Percentiles rank a stretch among this genome's conserved stretches.
These are phyloP conservation scores for Lactifluus pinguis DNA, from an alignment of 768 basidiomycete genomes.

Conservation along the genomic window DNA sequence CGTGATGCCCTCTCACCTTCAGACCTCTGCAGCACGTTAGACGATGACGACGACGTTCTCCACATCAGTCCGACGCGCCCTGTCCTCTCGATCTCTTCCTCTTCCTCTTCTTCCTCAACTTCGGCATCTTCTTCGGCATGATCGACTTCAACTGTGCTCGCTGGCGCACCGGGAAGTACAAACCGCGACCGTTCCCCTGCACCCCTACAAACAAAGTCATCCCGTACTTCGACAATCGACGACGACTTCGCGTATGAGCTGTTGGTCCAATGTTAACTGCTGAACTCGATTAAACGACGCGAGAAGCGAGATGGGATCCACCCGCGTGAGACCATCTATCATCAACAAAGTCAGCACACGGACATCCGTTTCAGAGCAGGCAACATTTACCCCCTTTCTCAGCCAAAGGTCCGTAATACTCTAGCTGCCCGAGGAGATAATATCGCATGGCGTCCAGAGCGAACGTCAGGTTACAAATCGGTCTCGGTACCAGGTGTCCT, in stretches of 20 bases:
- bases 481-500: conserved; percentile 37
- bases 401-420: conserved; percentile 90
- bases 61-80: too few relatives aligned
- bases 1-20: too few relatives aligned
- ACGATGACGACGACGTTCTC: too few relatives aligned
- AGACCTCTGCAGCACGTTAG: too few relatives aligned
- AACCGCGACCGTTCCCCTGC: conserved; percentile 49
- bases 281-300: conserved; percentile 84
- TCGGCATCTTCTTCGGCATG: conserved; percentile 30
- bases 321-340: conserved; percentile 81
- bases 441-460: conserved; percentile 57
- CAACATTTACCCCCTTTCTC: conserved; percentile 48
- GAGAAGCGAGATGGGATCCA: conserved; percentile 78
- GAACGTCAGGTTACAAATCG: conserved; percentile 39
- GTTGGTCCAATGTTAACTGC: conserved; percentile 47
- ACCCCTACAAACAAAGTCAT: conserved; percentile 59
- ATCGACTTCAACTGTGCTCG: conserved; percentile 35
- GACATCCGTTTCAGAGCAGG: neutral
- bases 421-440: conserved; percentile 72
- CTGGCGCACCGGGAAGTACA: conserved; percentile 52
- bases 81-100: conserved; percentile 76
- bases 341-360: conserved; percentile 3
- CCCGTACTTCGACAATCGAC: conserved; percentile 57
- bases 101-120: conserved; percentile 51
- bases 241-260: conserved; percentile 67